Conservation (phyloP, 2,329 filamentous ascomycete genomes). For the Fusarium agapanthi region DNA sequence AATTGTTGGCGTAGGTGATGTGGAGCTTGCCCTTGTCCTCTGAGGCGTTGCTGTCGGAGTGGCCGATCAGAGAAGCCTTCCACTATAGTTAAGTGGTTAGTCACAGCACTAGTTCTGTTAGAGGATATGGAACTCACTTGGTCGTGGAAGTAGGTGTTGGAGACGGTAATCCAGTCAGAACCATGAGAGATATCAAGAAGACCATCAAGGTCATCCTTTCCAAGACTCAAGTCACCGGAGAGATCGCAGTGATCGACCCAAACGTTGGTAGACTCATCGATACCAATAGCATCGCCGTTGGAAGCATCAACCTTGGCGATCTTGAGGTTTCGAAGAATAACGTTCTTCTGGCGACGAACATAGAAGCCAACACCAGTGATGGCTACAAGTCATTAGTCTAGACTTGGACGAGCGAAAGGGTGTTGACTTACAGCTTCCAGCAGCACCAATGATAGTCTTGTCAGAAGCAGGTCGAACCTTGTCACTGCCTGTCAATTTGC, state of each 20-base stretch:
- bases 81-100: slow-evolving; percentile 41
- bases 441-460: slow-evolving; percentile 56
- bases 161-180: slow-evolving; percentile 66
- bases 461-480: slow-evolving; percentile 47
- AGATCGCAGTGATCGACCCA: slow-evolving; percentile 76
- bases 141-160: slow-evolving; percentile 44
- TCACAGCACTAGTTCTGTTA: accelerated
- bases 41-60: slow-evolving; percentile 64
- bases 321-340: slow-evolving; percentile 70
- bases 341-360: slow-evolving; percentile 62
- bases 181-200: slow-evolving; percentile 71
- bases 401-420: accelerated
- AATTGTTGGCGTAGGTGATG: slow-evolving; percentile 73
- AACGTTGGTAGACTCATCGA: slow-evolving; percentile 64
- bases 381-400: slow-evolving; percentile 33
- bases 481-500: slow-evolving; percentile 40
- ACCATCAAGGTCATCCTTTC: slow-evolving; percentile 76
- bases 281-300: slow-evolving; percentile 67
- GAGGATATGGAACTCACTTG: slow-evolving; percentile 30
- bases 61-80: slow-evolving; percentile 68
- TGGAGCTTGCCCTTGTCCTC: slow-evolving; percentile 69
- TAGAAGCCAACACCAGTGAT: slow-evolving; percentile 60
- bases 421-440: slow-evolving; percentile 29
- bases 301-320: slow-evolving; percentile 63
- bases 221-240: slow-evolving; percentile 64